Conservation (phyloP, 768 basidiomycete species). For the Leccinum rimulosum region DNA sequence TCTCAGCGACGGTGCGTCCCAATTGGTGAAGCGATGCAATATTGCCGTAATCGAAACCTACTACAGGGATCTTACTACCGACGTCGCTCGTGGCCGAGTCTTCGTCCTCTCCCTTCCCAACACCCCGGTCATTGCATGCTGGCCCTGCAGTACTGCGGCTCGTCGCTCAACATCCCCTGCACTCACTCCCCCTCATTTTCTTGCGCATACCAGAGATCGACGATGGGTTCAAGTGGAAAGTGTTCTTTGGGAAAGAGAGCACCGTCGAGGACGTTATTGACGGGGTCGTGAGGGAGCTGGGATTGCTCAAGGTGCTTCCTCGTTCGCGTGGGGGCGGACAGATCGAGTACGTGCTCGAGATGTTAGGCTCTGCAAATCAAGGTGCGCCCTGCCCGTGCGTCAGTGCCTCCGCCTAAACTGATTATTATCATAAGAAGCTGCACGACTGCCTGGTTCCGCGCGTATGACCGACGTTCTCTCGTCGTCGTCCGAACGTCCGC, state of each 20-base stretch:
- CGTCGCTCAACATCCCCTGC: no score
- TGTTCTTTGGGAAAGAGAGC: slow-evolving; percentile 59
- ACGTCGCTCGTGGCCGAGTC: slow-evolving; percentile 9
- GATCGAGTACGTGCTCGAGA: slow-evolving; percentile 74
- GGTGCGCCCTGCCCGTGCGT: slow-evolving; percentile 40
- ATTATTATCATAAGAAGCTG: slow-evolving; percentile 7
- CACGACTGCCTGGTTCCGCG: slow-evolving; percentile 9
- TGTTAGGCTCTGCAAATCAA: slow-evolving; percentile 42
- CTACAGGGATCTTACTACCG: slow-evolving; percentile 49
- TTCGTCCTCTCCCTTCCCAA: slow-evolving; percentile 44
- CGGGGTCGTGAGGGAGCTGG: slow-evolving; percentile 58
- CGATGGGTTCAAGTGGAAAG: slow-evolving; percentile 64
- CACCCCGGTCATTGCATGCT: slow-evolving; percentile 62
- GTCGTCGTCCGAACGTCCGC: slow-evolving; percentile 12
- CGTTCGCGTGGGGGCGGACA: slow-evolving; percentile 60
- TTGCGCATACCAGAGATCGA: slow-evolving; percentile 73
- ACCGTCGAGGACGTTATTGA: slow-evolving; percentile 56
- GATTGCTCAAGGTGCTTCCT: slow-evolving; percentile 61
- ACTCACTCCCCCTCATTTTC: slow-evolving; percentile 49
- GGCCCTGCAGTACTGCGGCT: slow-evolving; percentile 36
- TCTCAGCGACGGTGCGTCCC: slow-evolving; percentile 58
- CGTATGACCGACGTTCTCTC: slow-evolving; percentile 15
- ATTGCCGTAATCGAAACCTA: not conserved
- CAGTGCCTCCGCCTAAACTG: no score
- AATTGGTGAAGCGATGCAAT: not conserved